A percentile compares a stretch with the other conserved stretches of the same genome.
These are phyloP conservation scores for Mariannaea elegans DNA, from an alignment of 2,329 filamentous ascomycete genomes.

Conservation along the genomic window DNA sequence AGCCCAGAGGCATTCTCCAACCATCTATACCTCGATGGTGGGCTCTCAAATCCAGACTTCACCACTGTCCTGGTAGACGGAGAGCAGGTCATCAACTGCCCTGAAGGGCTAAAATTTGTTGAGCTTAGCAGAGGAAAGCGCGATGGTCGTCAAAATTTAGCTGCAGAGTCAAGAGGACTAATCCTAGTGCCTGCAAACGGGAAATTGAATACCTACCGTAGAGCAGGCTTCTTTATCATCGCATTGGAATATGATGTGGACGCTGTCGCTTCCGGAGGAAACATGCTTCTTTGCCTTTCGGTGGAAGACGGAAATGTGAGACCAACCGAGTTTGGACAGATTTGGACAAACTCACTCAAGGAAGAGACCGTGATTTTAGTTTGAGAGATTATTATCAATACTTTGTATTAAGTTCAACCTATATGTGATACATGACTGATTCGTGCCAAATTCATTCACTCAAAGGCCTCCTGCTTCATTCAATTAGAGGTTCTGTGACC, in stretches of 20 bases:
- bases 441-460: background rate
- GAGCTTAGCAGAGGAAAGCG: constrained; percentile 6
- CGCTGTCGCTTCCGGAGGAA: background rate
- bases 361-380: background rate
- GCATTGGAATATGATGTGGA: constrained; percentile 4
- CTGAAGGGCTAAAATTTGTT: background rate
- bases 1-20: background rate
- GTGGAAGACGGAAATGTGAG: background rate
- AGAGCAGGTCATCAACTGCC: background rate
- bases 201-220: background rate
- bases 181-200: constrained; percentile 1
- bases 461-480: no score
- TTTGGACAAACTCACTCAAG: constrained; percentile 1
- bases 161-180: constrained; percentile 1
- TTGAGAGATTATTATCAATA: background rate
- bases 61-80: background rate
- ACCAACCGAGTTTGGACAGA: constrained; percentile 9
- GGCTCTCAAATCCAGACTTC: constrained; percentile 1
- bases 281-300: background rate
- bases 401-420: background rate
- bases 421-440: background rate
- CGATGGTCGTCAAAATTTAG: constrained; percentile 1
- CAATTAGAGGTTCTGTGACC: background rate
- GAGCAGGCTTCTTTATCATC: constrained; percentile 8
- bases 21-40: constrained; percentile 5